These are phyloP conservation scores for Lachancea sp. DNA, from an alignment of 805 yeast species.

Conservation along the genomic window DNA sequence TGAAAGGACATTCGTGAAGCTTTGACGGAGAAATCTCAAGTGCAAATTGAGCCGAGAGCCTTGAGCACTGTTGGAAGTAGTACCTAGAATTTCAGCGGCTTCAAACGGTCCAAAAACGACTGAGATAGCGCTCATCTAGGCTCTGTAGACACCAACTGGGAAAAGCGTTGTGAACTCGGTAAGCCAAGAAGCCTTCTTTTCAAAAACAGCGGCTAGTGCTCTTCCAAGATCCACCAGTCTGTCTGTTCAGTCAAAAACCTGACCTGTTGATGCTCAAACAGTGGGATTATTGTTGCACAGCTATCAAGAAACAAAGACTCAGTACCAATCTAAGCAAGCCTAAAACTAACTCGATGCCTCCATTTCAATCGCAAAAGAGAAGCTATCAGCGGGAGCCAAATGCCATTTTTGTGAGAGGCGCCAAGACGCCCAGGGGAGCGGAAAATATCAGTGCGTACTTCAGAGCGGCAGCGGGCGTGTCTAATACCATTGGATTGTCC, in stretches of 20 bases:
- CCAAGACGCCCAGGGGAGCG: background rate
- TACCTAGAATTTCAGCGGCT: too few relatives aligned
- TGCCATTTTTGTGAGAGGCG: conserved; percentile 4
- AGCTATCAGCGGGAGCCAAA: background rate
- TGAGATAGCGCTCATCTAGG: too few relatives aligned
- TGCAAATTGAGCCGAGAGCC: too few relatives aligned
- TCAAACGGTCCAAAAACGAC: background rate
- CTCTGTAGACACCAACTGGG: too few relatives aligned
- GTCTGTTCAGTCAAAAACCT: too few relatives aligned
- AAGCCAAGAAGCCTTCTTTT: too few relatives aligned
- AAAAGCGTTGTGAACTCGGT: too few relatives aligned
- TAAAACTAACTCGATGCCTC: background rate
- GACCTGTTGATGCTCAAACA: conserved; percentile 3
- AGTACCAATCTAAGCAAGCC: background rate
- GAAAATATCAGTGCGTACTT: conserved; percentile 2
- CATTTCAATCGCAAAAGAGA: background rate
- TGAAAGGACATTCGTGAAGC: background rate
- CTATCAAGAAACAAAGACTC: background rate
- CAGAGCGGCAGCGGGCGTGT: conserved; percentile 6
- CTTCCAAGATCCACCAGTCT: too few relatives aligned
- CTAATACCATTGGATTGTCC: conserved; percentile 1
- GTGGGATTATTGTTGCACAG: background rate
- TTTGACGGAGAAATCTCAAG: too few relatives aligned
- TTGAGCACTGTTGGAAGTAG: too few relatives aligned
- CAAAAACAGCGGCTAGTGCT: too few relatives aligned